A percentile compares a stretch with the other conserved stretches of the same genome.
These are phyloP conservation scores for Aegilops tauschii DNA, from an alignment of 176 grass and related monocot genomes.

Conservation along the genomic window DNA sequence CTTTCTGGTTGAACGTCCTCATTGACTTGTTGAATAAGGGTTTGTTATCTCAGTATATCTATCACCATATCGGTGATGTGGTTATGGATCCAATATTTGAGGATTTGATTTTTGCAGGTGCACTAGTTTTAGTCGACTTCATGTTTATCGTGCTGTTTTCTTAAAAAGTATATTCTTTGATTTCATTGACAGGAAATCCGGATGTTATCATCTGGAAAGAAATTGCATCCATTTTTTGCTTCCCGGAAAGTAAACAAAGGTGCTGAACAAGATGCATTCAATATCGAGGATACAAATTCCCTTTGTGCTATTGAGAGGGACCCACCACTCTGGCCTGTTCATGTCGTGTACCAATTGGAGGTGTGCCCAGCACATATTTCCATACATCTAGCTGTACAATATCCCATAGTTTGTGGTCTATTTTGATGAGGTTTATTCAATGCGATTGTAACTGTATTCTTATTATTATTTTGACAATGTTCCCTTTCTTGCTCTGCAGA, in stretches of 20 bases:
- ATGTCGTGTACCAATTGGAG: conserved; percentile 63
- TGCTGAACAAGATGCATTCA: conserved; percentile 36
- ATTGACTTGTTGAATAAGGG: neutral
- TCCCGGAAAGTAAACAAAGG: conserved; percentile 53
- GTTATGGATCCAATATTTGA: neutral
- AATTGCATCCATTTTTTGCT: conserved; percentile 84
- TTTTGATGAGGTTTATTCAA: conserved; percentile 23
- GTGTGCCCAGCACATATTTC: conserved; percentile 38
- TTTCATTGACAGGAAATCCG: conserved; percentile 68
- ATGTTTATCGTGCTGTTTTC: conserved; percentile 18
- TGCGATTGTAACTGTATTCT: conserved; percentile 14
- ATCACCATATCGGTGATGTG: conserved; percentile 1
- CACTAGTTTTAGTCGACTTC: conserved; percentile 4
- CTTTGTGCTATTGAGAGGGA: conserved; percentile 36
- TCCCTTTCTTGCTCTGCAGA: conserved; percentile 33
- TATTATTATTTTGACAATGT: neutral
- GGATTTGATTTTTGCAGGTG: neutral
- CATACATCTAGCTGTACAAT: conserved; percentile 16
- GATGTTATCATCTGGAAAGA: conserved; percentile 75
- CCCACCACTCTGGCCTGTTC: conserved; percentile 61
- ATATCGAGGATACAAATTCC: conserved; percentile 26
- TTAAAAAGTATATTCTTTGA: conserved; percentile 13
- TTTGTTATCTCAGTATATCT: neutral
- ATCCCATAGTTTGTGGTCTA: conserved; percentile 14
- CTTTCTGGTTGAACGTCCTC: neutral